phyloP scores from a whole-genome alignment of 768 basidiomycete genomes.

The Asterophora lycoperdoides region DNA sequence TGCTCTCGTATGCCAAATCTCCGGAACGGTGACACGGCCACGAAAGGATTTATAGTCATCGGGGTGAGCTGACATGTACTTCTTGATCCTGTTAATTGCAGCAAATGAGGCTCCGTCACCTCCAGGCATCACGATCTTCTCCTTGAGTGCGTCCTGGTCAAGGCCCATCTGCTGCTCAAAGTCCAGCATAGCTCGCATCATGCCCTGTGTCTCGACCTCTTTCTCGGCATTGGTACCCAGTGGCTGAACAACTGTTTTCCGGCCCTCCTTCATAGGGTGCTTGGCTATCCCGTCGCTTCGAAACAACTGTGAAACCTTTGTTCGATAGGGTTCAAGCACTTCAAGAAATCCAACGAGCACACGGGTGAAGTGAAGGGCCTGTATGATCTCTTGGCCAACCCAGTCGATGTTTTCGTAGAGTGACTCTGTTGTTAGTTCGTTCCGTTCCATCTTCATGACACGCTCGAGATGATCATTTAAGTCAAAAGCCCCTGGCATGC shows the following conservation, averaged over 20 bases:
- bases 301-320: constrained; percentile 14
- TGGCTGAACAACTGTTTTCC: constrained; percentile 18
- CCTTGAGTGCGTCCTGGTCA: constrained; percentile 12
- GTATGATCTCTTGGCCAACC: constrained; percentile 12
- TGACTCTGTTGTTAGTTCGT: constrained; percentile 13
- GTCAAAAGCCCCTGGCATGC: constrained; percentile 10
- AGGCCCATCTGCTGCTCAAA: constrained; percentile 17
- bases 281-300: constrained; percentile 14
- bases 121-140: constrained; percentile 13
- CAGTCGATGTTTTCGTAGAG: constrained; percentile 17
- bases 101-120: constrained; percentile 20
- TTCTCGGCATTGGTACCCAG: constrained; percentile 21
- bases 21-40: constrained; percentile 15
- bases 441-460: constrained; percentile 14
- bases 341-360: constrained; percentile 20
- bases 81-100: constrained; percentile 15
- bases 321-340: constrained; percentile 12
- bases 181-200: constrained; percentile 14
- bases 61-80: constrained; percentile 14
- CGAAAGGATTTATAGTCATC: constrained; percentile 17
- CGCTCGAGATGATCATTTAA: not conserved
- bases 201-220: constrained; percentile 20
- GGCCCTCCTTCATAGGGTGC: constrained; percentile 15
- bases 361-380: constrained; percentile 20
- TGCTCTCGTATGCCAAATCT: constrained; percentile 19